Percentiles rank a stretch among this genome's conserved stretches.
phyloP scores from a whole-genome alignment of 192 early-diverging fungal species.

The Podila epicladia region DNA sequence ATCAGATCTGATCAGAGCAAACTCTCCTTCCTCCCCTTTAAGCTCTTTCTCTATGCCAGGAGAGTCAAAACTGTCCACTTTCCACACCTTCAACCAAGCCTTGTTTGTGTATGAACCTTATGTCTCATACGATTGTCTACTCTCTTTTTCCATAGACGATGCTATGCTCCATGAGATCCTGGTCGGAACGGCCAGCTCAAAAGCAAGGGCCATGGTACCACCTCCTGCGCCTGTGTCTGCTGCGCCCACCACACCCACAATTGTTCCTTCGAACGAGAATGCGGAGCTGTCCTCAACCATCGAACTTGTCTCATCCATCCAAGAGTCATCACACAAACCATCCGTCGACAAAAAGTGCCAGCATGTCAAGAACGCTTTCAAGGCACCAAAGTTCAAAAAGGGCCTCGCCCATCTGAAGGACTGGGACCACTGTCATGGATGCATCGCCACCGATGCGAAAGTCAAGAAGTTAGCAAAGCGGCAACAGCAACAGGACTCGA shows the following conservation, averaged over 20 bases:
- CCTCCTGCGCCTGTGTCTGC: not conserved
- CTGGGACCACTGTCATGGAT: constrained; percentile 44
- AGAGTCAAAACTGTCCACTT: too few species aligned
- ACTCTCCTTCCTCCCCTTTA: not conserved
- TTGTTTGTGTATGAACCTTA: not conserved
- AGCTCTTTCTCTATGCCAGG: not conserved
- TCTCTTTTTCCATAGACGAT: constrained; percentile 5
- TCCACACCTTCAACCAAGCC: not conserved
- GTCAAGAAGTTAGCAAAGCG: constrained; percentile 13
- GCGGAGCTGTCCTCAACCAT: not conserved
- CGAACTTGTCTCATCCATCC: not conserved
- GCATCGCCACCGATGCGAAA: constrained; percentile 21
- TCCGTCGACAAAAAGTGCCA: constrained; percentile 26
- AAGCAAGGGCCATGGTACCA: not conserved
- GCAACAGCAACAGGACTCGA: constrained; percentile 2
- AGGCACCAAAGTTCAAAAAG: constrained; percentile 8
- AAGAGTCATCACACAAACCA: constrained; percentile 3
- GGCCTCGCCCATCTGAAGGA: constrained; percentile 18
- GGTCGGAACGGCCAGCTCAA: constrained; percentile 10
- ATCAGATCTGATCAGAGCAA: not conserved
- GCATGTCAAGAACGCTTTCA: constrained; percentile 30
- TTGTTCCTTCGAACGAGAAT: not conserved
- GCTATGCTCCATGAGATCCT: constrained; percentile 12
- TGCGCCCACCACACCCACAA: not conserved
- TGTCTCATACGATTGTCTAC: not conserved